A percentile compares a stretch with the other conserved stretches of the same genome.
These are phyloP conservation scores for Candida khao-thaluensis DNA, from an alignment of 805 yeast genomes.

Conservation along the genomic window DNA sequence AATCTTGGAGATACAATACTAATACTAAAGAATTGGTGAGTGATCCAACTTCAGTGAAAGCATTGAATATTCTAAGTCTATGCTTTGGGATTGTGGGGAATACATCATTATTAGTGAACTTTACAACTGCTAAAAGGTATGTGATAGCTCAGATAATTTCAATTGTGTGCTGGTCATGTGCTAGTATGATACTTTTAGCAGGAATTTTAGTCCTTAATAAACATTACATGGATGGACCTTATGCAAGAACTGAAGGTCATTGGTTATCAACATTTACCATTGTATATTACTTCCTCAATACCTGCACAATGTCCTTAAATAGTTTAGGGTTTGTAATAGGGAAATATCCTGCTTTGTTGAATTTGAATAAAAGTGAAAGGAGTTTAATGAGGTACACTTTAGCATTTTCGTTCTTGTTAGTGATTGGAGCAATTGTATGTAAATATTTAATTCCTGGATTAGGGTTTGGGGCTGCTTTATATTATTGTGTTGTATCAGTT, in stretches of 20 bases:
- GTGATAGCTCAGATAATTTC: constrained; percentile 61
- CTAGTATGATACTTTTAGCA: constrained; percentile 51
- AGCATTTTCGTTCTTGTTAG: constrained; percentile 65
- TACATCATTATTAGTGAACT: constrained; percentile 65
- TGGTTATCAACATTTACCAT: constrained; percentile 76
- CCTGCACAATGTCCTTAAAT: constrained; percentile 53
- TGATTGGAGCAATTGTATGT: constrained; percentile 55
- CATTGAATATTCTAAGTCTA: constrained; percentile 62
- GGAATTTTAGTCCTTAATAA: constrained; percentile 43
- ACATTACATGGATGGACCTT: constrained; percentile 14
- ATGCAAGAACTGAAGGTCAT: constrained; percentile 56
- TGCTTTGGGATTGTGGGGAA: constrained; percentile 68
- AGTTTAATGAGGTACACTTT: constrained; percentile 71
- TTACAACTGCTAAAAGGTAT: constrained; percentile 57
- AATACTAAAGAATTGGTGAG: constrained; percentile 21
- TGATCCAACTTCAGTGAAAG: constrained; percentile 47
- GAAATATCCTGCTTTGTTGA: constrained; percentile 70
- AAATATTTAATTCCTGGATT: constrained; percentile 41
- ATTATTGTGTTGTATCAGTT: constrained; percentile 69
- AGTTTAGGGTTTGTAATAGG: constrained; percentile 56
- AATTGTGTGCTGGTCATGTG: constrained; percentile 62
- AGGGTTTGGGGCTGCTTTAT: constrained; percentile 63
- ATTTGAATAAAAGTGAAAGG: constrained; percentile 65
- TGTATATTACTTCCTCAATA: constrained; percentile 58
- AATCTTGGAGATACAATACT: constrained; percentile 56